Base-by-base conservation (phyloP, 2,329 filamentous ascomycete species). In the Pseudocercospora eumusae region DNA sequence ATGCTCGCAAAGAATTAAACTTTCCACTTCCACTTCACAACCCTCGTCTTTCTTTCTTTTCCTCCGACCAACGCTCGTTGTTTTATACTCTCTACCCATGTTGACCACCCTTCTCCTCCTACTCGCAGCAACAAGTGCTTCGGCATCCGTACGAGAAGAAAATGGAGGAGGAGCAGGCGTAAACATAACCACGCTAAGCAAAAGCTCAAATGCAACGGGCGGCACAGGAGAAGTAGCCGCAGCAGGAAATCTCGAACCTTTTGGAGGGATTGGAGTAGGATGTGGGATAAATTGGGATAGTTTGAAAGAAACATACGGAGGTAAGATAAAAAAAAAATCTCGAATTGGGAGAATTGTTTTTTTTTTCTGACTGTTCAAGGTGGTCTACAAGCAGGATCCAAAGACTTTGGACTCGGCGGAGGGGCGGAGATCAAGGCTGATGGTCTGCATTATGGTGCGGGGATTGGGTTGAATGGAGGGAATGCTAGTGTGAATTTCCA, bases 391-490 rank as follows among this genome's bases (percentile, higher is more conserved):
- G 63, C 57, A 21, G 63, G 63, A 15, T 60, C 60, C 20, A 36
- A 56, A 18, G 55, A 44, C 44, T 63, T 63, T 44, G 63, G 63
- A 11, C 58, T 65, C 15, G 63, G 63, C 20, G 60, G 63, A 15
- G 63, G 63, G 7, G 62, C 56, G 27, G 63, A 31, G 11, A 62
- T 65, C 42, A 60, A 50, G 20, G 57, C 63, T 4, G 55, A 54
- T 9, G 54, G 49, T 7, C 56, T 65, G 56, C 45, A 59, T 28
- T 42, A 63, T 28, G 63, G 61, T 3, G 42, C 36, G 21, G 63
- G 63, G 2, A 63, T 65, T 25, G 63, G 63, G 11, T 44, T 63
- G 40, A 63, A 60, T 21, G 25, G 40, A n/a, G 28, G 56, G 20
- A 61, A 65, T 50, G 28, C 54, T 11, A 61, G 54, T n/a, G 59